A percentile compares a stretch with the other conserved stretches of the same genome.
These are phyloP conservation scores for Camelina sativa DNA, from an alignment of 345 rosid genomes.

Conservation along the genomic window DNA sequence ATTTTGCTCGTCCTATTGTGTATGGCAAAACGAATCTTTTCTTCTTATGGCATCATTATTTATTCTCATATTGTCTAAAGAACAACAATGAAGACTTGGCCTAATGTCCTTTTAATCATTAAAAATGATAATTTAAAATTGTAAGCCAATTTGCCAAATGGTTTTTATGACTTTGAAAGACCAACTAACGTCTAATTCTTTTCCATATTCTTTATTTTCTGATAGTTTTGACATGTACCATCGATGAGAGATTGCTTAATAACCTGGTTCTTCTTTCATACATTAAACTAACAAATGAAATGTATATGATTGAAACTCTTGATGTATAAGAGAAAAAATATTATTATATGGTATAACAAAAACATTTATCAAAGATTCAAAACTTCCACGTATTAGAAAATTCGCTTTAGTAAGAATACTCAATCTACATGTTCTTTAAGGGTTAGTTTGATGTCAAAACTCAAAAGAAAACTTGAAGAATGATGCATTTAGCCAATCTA, in stretches of 20 bases:
- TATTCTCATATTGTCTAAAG: conserved; percentile 12
- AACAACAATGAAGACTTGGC: conserved; percentile 9
- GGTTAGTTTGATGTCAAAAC: not conserved
- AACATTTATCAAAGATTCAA: not conserved
- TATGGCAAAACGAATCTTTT: conserved; percentile 37
- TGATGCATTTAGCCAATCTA: not conserved
- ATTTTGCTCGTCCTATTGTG: conserved; percentile 35
- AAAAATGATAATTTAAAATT: not conserved
- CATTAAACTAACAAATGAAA: not conserved
- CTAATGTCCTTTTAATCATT: conserved; percentile 27
- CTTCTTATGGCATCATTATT: conserved; percentile 11
- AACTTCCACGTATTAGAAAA: not conserved
- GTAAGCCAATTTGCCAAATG: conserved; percentile 7
- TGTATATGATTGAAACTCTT: not conserved
- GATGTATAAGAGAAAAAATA: not conserved
- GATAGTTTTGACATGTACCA: conserved; percentile 8
- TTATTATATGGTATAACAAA: not conserved
- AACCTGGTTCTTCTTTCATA: not conserved
- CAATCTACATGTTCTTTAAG: not conserved
- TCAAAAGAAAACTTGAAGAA: not conserved
- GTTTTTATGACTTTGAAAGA: conserved; percentile 26
- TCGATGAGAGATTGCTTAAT: not conserved
- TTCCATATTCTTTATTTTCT: not conserved
- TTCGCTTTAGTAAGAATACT: not conserved
- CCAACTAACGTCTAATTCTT: conserved; percentile 30